Base-by-base conservation (phyloP, 1,139 yeast species). In the Yamadazyma sp. region DNA sequence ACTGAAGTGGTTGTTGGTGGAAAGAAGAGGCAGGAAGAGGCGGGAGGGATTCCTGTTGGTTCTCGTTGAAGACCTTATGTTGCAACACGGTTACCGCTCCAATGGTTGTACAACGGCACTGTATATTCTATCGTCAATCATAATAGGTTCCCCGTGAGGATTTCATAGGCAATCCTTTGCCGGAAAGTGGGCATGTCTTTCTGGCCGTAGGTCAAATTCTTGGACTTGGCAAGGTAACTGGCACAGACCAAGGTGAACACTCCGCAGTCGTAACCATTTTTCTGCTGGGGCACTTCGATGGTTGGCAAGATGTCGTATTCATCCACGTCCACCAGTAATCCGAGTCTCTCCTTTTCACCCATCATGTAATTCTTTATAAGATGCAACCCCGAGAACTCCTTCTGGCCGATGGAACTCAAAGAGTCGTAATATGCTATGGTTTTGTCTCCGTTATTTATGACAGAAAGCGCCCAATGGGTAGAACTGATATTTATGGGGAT, bases 221-320 rank as follows among this genome's bases (percentile, higher is more conserved):
- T 57, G 9, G 65, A 64, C 40, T 77, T 58, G 14, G 87, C 68
- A 33, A 87, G 53, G 36, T 75, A 82, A 39, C 80, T 76, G 1
- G 88, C 87, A 43, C 85, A 84, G 41, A 88, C 78, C 59, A 97
- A 86, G 7, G 95, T 79, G 55, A 91, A 92, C 1, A 92, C 95
- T 1, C 99, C 99, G 64, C 99, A 94, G 59, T 94, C 99, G 49
- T 61, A 87, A 0, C 97, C 97, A 57, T 94, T 94, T 24, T 74
- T 69, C 59, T 94, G 99, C 50, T 83, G 88, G 0, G 98, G 98
- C 27, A 91, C 78, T 18, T 71, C 66, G 27, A 69, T 61, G 39
- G 55, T 64, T 2, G 65, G 66, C 30, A 53, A 48, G 31, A 62
- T 58, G 43, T 56, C 53, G 48, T 74, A 70, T 18, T 58, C 44